These are phyloP conservation scores for Phytophthora meadii DNA, from an alignment of 352 stramenopile species.

Conservation along the genomic window DNA sequence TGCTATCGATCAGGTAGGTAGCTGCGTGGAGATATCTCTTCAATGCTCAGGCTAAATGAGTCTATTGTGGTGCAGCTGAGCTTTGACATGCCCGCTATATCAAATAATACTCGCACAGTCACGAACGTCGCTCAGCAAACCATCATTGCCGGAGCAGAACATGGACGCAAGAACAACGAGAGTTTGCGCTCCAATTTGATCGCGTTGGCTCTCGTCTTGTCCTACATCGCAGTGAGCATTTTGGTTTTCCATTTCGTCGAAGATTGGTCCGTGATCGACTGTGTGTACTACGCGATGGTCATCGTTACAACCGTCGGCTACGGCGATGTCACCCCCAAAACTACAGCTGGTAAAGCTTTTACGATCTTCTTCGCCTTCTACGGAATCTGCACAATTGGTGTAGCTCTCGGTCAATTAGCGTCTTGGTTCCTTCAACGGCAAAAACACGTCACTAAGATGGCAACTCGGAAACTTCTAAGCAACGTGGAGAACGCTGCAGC, in stretches of 20 bases:
- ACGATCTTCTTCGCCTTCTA: constrained; percentile 90
- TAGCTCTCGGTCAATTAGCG: constrained; percentile 65
- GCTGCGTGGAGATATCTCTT: neutral
- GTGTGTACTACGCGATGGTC: constrained; percentile 92
- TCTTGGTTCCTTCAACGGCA: constrained; percentile 63
- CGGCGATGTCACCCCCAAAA: constrained; percentile 76
- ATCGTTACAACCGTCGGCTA: constrained; percentile 94
- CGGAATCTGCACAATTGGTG: constrained; percentile 71
- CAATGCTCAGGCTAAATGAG: no score
- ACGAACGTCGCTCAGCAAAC: constrained; percentile 38
- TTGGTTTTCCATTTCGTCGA: constrained; percentile 69
- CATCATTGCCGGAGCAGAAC: constrained; percentile 37
- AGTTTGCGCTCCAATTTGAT: constrained; percentile 39
- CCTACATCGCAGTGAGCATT: constrained; percentile 63
- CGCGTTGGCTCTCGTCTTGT: constrained; percentile 59
- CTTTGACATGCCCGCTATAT: constrained; percentile 38
- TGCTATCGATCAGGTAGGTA: constrained; percentile 12
- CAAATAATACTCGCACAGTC: constrained; percentile 15
- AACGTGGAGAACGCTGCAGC: constrained; percentile 57
- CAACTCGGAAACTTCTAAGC: constrained; percentile 53
- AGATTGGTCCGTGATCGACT: constrained; percentile 75
- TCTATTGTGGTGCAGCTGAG: constrained; percentile 24
- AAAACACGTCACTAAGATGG: constrained; percentile 63
- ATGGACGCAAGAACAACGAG: constrained; percentile 6
- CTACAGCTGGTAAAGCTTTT: constrained; percentile 70